These are phyloP conservation scores for Aspergillus sp. DNA, from an alignment of 2,329 filamentous ascomycete species.

Conservation along the genomic window DNA sequence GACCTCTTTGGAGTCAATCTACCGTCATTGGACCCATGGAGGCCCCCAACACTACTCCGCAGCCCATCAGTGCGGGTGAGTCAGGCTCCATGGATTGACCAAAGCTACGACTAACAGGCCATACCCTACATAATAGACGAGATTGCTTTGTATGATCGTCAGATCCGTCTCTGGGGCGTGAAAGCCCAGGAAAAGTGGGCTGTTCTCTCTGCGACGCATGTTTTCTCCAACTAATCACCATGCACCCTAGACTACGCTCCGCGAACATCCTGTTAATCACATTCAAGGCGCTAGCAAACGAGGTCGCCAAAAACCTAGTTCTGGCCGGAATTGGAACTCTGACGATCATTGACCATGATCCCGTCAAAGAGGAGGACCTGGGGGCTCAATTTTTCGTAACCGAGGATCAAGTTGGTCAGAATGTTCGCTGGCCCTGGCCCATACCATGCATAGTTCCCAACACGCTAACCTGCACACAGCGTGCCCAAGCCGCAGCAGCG, in stretches of 20 bases:
- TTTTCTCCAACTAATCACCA: neutral
- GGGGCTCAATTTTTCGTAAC: conserved; percentile 81
- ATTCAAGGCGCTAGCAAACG: conserved; percentile 83
- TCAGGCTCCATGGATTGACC: neutral
- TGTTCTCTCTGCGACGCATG: neutral
- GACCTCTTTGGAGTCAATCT: neutral
- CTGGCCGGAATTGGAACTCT: conserved; percentile 88
- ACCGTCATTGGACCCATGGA: conserved; percentile 17
- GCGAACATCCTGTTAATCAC: conserved; percentile 88
- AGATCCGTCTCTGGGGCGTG: conserved; percentile 96
- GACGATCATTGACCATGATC: conserved; percentile 78
- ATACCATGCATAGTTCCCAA: too few species aligned
- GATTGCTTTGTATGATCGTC: conserved; percentile 93
- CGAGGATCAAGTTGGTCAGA: conserved; percentile 71
- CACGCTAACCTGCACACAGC: conserved; percentile 42
- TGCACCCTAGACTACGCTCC: conserved; percentile 67
- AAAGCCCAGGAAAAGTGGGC: conserved; percentile 76
- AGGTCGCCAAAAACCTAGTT: conserved; percentile 96
- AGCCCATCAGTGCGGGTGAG: conserved; percentile 37
- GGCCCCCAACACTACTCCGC: conserved; percentile 19
- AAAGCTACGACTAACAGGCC: neutral
- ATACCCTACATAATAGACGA: conserved; percentile 63
- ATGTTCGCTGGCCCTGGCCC: conserved; percentile 45
- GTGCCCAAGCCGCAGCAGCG: conserved; percentile 75
- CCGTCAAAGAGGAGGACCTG: conserved; percentile 75